Base-by-base conservation (phyloP, 139 green algal genomes). In the Coelastrella sp. region DNA sequence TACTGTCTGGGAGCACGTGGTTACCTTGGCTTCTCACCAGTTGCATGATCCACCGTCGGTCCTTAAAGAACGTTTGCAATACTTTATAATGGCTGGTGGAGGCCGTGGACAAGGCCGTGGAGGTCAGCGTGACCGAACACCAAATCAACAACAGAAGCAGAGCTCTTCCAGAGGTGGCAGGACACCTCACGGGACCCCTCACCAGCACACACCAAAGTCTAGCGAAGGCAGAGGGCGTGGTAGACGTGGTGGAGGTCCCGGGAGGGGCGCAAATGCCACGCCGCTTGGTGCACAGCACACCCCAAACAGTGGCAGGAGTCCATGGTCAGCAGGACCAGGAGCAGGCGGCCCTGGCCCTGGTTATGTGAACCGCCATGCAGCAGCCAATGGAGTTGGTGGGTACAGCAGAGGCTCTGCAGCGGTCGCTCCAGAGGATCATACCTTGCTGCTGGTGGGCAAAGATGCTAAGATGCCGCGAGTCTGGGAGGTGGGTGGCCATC, bases 401-500 rank as follows among this genome's bases (percentile, higher is more conserved):
- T 13, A 23, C 56, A 16, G 54, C 32, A 8, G 78, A 6, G 68
- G 83, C 19, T 54, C 54, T 19, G 83, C 83, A 32, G 66, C 83
- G 14, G 83, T 88, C 5, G 19, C 11, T 56, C 47, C 54, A 57
- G 54, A 65, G 5, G 83, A 88, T n/a, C 66, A 54, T 20, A 58
- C 17, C 13, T 68, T 90, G 73, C 73, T 90, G 85, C 22, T 84
- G 58, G 17, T 90, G 8, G 64, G 73, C 58, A 83, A 65, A 58
- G 85, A 90, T 77, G 58, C 85, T 14, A 90, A 90, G 85, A 75
- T 74, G 73, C 58, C 71, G 11, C 14, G 65, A 60, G 85, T 84
- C 0, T 90, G 56, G 56, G 85, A 90, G 85, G 85, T 90, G 22
- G 11, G 84, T 5, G n/a, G n/a, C n/a, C n/a, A n/a, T n/a, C n/a